Conservation (phyloP, 805 yeast species). For the Wickerhamomyces rabaulensis region DNA sequence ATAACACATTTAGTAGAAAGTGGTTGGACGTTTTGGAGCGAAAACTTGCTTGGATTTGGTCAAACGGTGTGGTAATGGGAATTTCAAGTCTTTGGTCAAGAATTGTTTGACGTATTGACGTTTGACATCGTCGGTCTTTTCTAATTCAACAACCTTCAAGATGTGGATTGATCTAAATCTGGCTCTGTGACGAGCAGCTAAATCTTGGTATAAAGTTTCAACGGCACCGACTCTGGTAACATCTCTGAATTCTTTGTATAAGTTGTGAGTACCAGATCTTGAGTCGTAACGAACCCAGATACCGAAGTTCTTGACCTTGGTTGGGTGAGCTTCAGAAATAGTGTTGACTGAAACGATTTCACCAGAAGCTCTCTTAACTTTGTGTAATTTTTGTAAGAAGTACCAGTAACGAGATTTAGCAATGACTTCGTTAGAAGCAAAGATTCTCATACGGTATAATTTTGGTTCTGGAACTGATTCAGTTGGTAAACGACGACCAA, state of each 20-base stretch:
- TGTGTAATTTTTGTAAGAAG: conserved; percentile 98
- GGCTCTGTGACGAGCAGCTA: conserved; percentile 99
- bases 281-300: conserved; percentile 99
- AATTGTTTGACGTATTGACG: conserved; percentile 99
- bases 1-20: conserved; percentile 73
- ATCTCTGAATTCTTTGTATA: conserved; percentile 99
- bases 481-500: conserved; percentile 99
- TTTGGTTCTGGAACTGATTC: conserved; percentile 99
- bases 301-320: conserved; percentile 99
- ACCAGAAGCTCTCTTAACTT: conserved; percentile 99
- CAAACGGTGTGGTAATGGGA: conserved; percentile 99
- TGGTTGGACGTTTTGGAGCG: conserved; percentile 92
- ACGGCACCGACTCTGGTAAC: conserved; percentile 99
- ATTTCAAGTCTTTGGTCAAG: conserved; percentile 90
- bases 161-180: conserved; percentile 99
- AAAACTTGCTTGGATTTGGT: conserved; percentile 83
- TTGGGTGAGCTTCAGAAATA: conserved; percentile 93
- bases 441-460: conserved; percentile 99
- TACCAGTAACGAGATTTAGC: conserved; percentile 99
- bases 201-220: conserved; percentile 97
- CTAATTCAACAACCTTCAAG: conserved; percentile 98
- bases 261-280: conserved; percentile 99
- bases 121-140: conserved; percentile 96
- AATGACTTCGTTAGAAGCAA: conserved; percentile 97
- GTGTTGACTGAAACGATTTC: conserved; percentile 92